Evolutionary conservation across 441 rosid genomes (phyloP), one percentile per base, ranked within the genome.

Genomic region (Breynia disticha): DNA sequence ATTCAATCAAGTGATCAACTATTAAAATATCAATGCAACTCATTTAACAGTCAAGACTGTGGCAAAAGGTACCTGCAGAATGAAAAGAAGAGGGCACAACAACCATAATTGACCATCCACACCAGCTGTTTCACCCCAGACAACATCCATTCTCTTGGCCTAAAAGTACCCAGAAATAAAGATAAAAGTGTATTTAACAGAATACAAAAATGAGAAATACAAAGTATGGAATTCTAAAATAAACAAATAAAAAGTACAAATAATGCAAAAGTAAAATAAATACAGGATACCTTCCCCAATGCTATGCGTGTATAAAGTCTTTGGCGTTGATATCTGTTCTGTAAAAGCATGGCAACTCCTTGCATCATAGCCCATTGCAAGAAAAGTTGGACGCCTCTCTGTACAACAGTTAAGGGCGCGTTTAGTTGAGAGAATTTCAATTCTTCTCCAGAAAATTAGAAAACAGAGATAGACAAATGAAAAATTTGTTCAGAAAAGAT

Each of bases 311-410:
- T 93, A 67, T 93, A 93, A 46, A 93, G 85, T 71, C 98, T 82
- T 68, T 88, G 98, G 52, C 98, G 97, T 60, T 88, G 98, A 66
- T 93, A 93, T 81, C 97, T 76, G 56, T 93, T 93, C 66, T 88
- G 98, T 32, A 93, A 78, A 72, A 93, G 97, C 98, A 93, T 88
- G 15, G 97, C 90, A 65, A 89, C 90, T 65, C 97, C 98, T 86
- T 93, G 98, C 95, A 93, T 77, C 83, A 89, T 88, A 67, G 98
- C 98, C 98, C 98, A 93, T 65, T 86, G 90, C 69, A 93, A 83
- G 79, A 93, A 93, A 65, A 88, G 95, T 72, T 77, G 84, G 39
- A 93, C 97, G 44, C 98, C 97, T 70, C 91, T 83, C 98, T 93
- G 80, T 61, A 77, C 9, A 68, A 56, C 16, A 61, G 65, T 66